Percentiles rank a stretch among this genome's conserved stretches.
Evolutionary conservation across 164 flowering plant species (phyloP).

Genomic region (Aristolochia fimbriata): DNA sequence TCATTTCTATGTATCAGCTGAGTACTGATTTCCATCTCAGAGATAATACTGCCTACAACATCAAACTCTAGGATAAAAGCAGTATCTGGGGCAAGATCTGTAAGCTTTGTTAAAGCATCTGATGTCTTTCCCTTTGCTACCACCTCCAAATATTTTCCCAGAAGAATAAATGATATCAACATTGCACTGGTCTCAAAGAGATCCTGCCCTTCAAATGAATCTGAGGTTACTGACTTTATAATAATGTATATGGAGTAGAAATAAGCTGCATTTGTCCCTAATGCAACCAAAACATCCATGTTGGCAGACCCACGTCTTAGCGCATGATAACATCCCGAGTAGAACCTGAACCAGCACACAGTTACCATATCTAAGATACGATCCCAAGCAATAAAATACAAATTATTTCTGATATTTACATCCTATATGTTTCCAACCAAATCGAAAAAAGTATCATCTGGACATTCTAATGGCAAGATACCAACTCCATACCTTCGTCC

Average conservation of each 20-base stretch:
- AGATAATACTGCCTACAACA: slow-evolving; percentile 45
- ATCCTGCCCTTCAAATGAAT: slow-evolving; percentile 74
- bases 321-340: slow-evolving; percentile 78
- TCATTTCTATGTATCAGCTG: slow-evolving; percentile 79
- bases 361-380: too few species aligned
- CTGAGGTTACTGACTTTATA: slow-evolving; percentile 50
- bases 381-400: too few species aligned
- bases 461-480: too few species aligned
- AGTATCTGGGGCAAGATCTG: slow-evolving; percentile 76
- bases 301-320: slow-evolving; percentile 68
- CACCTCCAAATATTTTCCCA: slow-evolving; percentile 87
- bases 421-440: too few species aligned
- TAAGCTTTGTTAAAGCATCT: slow-evolving; percentile 81
- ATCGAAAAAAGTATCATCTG: too few species aligned
- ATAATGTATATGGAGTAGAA: slow-evolving; percentile 67
- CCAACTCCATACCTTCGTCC: slow-evolving; percentile 56
- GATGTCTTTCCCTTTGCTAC: slow-evolving; percentile 92
- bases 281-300: slow-evolving; percentile 95
- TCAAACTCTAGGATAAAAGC: slow-evolving; percentile 53
- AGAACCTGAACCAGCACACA: slow-evolving; percentile 39
- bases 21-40: slow-evolving; percentile 74
- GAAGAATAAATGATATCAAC: slow-evolving; percentile 86
- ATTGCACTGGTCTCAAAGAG: slow-evolving; percentile 93
- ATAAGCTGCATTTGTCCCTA: slow-evolving; percentile 97
- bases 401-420: too few species aligned